These are phyloP conservation scores for Solanum bulbocastanum DNA, from an alignment of 257 asterid genomes.

Conservation along the genomic window DNA sequence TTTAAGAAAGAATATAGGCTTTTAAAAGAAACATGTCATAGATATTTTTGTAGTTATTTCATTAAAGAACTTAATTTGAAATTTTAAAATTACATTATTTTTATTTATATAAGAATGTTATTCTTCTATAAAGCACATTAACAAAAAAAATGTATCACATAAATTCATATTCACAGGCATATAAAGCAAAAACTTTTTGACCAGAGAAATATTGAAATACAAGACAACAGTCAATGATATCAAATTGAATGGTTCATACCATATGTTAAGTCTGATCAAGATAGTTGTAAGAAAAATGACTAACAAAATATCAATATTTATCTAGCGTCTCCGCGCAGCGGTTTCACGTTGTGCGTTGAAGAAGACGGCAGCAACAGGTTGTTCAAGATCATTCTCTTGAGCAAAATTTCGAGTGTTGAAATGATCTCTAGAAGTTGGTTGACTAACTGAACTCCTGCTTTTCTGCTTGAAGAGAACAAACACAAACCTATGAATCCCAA, in stretches of 20 bases:
- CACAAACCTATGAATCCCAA: slow-evolving; percentile 83
- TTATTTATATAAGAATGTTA: neutral
- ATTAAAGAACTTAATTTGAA: neutral
- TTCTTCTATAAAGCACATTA: neutral
- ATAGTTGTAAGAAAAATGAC: neutral
- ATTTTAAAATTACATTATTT: neutral
- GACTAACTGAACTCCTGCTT: slow-evolving; percentile 42
- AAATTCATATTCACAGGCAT: neutral
- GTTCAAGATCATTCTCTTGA: slow-evolving; percentile 54
- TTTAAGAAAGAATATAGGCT: neutral
- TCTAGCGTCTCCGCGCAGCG: slow-evolving; percentile 72
- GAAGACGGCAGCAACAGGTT: slow-evolving; percentile 87
- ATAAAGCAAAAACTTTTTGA: neutral
- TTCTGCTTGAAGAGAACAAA: slow-evolving; percentile 62
- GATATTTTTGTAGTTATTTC: neutral
- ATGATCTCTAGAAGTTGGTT: slow-evolving; percentile 46
- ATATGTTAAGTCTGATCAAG: neutral
- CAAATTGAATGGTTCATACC: neutral
- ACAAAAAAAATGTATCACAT: neutral
- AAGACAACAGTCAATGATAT: neutral
- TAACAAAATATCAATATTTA: neutral
- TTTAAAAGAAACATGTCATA: neutral
- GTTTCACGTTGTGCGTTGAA: slow-evolving; percentile 90
- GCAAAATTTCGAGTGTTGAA: slow-evolving; percentile 66
- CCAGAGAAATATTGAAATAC: neutral